These are phyloP conservation scores for Themeda triandra DNA, from an alignment of 176 grass and related monocot species.

Conservation along the genomic window DNA sequence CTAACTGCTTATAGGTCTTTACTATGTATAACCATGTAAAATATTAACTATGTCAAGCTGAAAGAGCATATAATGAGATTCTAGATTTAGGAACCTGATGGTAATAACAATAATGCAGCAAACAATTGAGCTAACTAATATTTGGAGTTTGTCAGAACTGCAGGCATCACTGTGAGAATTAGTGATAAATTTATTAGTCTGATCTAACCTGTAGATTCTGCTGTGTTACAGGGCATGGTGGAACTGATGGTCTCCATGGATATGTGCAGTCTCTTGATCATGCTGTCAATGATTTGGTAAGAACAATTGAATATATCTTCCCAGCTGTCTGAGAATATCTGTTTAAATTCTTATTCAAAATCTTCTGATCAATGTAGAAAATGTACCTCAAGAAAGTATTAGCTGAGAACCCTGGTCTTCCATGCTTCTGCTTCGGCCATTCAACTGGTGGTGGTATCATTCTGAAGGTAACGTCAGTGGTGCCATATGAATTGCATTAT, in stretches of 20 bases:
- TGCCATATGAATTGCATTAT: not conserved
- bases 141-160: not conserved
- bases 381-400: slow-evolving; percentile 69
- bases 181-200: not conserved
- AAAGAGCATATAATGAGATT: not conserved
- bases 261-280: slow-evolving; percentile 92
- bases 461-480: slow-evolving; percentile 56
- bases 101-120: not conserved
- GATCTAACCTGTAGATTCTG: slow-evolving; percentile 9
- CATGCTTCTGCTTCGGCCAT: slow-evolving; percentile 90
- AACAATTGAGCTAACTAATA: not conserved
- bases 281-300: slow-evolving; percentile 78
- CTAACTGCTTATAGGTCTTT: not conserved
- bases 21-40: not conserved
- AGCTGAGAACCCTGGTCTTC: slow-evolving; percentile 60
- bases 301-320: not conserved
- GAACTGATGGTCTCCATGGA: slow-evolving; percentile 87
- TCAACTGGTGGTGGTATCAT: slow-evolving; percentile 89
- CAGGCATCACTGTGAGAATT: not conserved
- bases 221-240: slow-evolving; percentile 70
- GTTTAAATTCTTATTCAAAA: not conserved
- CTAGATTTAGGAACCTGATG: not conserved
- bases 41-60: not conserved
- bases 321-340: not conserved
- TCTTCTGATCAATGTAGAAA: slow-evolving; percentile 52